phyloP scores from a whole-genome alignment of 192 early-diverging fungal species.

The Backusella morwellensis region DNA sequence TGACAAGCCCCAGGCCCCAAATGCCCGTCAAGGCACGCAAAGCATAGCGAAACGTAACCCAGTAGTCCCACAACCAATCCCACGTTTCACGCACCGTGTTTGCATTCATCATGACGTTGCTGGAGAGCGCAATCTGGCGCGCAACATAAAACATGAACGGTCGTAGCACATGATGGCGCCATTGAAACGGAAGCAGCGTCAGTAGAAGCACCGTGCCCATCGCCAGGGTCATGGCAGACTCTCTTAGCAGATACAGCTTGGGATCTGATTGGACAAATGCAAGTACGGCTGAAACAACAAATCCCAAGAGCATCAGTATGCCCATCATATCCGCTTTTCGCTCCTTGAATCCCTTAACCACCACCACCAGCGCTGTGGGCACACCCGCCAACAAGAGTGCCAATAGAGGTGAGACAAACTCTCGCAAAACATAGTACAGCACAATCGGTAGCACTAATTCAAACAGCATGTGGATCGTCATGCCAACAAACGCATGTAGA shows the following conservation, averaged over 20 bases:
- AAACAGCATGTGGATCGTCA: slow-evolving; percentile 28
- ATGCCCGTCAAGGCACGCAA: slow-evolving; percentile 35
- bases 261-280: slow-evolving; percentile 41
- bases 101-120: slow-evolving; percentile 21
- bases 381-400: slow-evolving; percentile 40
- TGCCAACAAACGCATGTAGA: slow-evolving; percentile 21
- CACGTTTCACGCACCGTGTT: slow-evolving; percentile 31
- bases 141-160: slow-evolving; percentile 41
- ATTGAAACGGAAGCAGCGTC: slow-evolving; percentile 37
- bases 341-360: slow-evolving; percentile 26
- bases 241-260: slow-evolving; percentile 40
- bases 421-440: slow-evolving; percentile 31
- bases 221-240: slow-evolving; percentile 40
- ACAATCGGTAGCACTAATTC: slow-evolving; percentile 31
- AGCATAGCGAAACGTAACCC: slow-evolving; percentile 28
- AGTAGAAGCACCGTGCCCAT: slow-evolving; percentile 36
- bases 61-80: slow-evolving; percentile 40
- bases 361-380: slow-evolving; percentile 35
- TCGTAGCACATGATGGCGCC: slow-evolving; percentile 27
- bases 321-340: slow-evolving; percentile 35
- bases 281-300: slow-evolving; percentile 38
- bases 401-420: slow-evolving; percentile 24
- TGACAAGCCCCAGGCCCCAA: slow-evolving; percentile 42
- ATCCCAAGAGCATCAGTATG: slow-evolving; percentile 35
- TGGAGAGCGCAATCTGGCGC: slow-evolving; percentile 31